Conservation (phyloP, 345 rosid genomes). For the Carallia pectinifolia region DNA sequence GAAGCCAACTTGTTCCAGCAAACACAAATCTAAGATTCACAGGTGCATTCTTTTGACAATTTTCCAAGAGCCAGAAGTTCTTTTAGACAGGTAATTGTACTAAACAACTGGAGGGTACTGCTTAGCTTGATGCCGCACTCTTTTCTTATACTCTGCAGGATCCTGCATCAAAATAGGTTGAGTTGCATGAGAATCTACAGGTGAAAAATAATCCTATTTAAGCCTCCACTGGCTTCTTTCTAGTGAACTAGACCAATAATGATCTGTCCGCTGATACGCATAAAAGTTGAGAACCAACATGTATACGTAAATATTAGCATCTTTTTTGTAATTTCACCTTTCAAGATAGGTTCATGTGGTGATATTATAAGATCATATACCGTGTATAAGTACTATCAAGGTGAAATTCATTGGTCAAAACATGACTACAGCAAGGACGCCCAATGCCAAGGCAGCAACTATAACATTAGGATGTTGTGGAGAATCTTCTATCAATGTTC, state of each 20-base stretch:
- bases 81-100: neutral
- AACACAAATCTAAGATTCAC: slow-evolving; percentile 32
- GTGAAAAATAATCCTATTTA: neutral
- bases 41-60: slow-evolving; percentile 4
- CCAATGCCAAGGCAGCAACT: neutral
- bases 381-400: neutral
- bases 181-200: neutral
- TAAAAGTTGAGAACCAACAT: neutral
- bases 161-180: slow-evolving; percentile 46
- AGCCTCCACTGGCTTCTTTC: neutral
- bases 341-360: neutral
- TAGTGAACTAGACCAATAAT: neutral
- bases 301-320: neutral
- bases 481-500: neutral
- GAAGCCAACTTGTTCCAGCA: slow-evolving; percentile 10
- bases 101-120: slow-evolving; percentile 70
- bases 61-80: slow-evolving; percentile 20
- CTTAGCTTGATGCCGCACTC: slow-evolving; percentile 86
- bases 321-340: neutral
- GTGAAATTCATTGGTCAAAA: neutral
- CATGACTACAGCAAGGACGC: neutral
- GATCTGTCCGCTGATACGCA: neutral
- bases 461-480: neutral
- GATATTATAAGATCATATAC: neutral
- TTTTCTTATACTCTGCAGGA: slow-evolving; percentile 72